Base-by-base conservation (phyloP, 257 asterid genomes). In the Penstemon eatonii region DNA sequence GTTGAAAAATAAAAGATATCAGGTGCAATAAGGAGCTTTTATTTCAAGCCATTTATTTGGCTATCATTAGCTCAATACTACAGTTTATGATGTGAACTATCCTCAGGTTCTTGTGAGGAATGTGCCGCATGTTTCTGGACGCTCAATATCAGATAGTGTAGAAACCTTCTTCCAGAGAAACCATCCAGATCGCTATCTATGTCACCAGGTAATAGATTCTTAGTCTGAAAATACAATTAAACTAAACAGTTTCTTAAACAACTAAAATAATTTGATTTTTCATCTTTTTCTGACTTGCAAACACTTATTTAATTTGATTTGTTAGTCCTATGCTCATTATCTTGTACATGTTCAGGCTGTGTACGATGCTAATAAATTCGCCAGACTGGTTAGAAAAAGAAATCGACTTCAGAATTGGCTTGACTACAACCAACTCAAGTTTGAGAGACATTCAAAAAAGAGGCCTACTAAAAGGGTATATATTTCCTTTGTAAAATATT, bases 31-130 rank as follows among this genome's bases (percentile, higher is more conserved):
- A 25, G 33, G 33, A 25, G 33, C 33, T 25, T 25, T 25, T 25
- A 25, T 25, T 25, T 25, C 33, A 25, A 25, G 33, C 33, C 33
- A 25, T 25, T 25, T 25, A 25, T 25, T 25, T 25, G 33, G 33
- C 33, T 25, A 25, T 25, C 33, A 25, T 25, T 25, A 25, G 2
- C 33, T 25, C 33, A 25, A 25, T 25, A 25, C 33, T 25, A 25
- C 33, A 25, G 33, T 25, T 36, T 40, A 50, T 49, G 15, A 12
- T 67, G 15, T 8, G 18, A 12, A 62, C 60, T 40, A 71, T 68
- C 66, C 70, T 65, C 93, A 94, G 97, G 99, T 94, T 78, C 93
- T 94, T 74, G 96, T 94, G 49, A 82, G 92, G 78, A 89, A 89
- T 67, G 87, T 94, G 65, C 99, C 99, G 33, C 87, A 62, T 76